Evolutionary conservation across 2,329 filamentous ascomycete species (phyloP), one percentile per base, ranked within the genome.

Genomic region (Aspergillus chevalieri): DNA sequence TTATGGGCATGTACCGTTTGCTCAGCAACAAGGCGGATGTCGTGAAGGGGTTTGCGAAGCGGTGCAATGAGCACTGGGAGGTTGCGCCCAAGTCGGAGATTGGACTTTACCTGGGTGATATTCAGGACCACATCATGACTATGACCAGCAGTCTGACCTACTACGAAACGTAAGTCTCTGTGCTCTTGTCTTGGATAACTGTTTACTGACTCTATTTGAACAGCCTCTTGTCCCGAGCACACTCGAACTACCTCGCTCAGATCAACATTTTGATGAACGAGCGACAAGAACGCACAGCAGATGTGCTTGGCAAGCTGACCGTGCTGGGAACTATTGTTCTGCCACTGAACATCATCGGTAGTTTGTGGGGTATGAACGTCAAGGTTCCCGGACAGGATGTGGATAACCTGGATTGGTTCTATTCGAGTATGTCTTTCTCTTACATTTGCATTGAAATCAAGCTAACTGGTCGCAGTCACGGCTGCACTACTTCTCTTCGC

Each of bases 261-360:
- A 96, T 98, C 74, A 97, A 96, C 70, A 95, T 97, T 61, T 84
- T 90, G 63, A 97, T 97, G 92, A 96, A 96, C 70, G 92, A 97
- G 75, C 85, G 93, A 43, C 89, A 94, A 67, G 92, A 98, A 69
- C 85, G 94, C 73, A 98, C 93, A 1, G 89, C 90, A 38, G 92
- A 98, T 66, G 90, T 96, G 1, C 80, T 98, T 10, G 91, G 91
- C 55, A 95, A 93, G 69, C 80, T 98, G 52, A 97, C 93, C 0
- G 93, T 98, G 1, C 78, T 98, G 1, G 93, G 93, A 56, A 98
- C 93, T 5, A 97, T 98, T 58, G 92, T 98, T 3, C 76, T 98
- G 49, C 93, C 93, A 9, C 95, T 98, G 91, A 98, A 98, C 67
- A 95, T 98, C 65, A 92, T 98, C 62, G 97, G 93, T 2, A 93